Percentiles rank a stretch among this genome's conserved stretches.
phyloP scores from a whole-genome alignment of 352 stramenopile genomes.

The Chrysophaeum taylorii region DNA sequence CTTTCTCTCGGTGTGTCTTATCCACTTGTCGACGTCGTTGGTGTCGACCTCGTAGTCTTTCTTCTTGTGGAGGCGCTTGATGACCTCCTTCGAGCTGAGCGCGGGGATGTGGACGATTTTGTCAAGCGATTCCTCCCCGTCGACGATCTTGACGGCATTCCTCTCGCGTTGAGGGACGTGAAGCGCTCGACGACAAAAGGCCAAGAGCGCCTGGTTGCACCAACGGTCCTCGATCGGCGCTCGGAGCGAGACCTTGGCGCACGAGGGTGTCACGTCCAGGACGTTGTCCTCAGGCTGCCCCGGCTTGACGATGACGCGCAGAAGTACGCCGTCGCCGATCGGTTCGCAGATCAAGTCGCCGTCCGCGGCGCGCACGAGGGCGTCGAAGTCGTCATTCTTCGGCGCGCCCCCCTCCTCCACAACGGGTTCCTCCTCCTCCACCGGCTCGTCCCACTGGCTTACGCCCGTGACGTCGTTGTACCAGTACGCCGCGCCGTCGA shows the following conservation, averaged over 20 bases:
- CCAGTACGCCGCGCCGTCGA: slow-evolving; percentile 29
- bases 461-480: slow-evolving; percentile 33
- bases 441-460: slow-evolving; percentile 31
- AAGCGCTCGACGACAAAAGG: not conserved
- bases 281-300: not conserved
- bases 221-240: slow-evolving; percentile 7
- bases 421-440: not conserved
- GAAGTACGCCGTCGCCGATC: slow-evolving; percentile 8
- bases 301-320: slow-evolving; percentile 11
- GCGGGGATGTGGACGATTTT: slow-evolving; percentile 17
- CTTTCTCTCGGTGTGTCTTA: slow-evolving; percentile 5
- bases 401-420: not conserved
- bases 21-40: slow-evolving; percentile 16
- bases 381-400: slow-evolving; percentile 11
- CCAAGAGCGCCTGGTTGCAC: slow-evolving; percentile 11
- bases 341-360: slow-evolving; percentile 13
- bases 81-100: not conserved
- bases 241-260: not conserved
- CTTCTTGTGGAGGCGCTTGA: slow-evolving; percentile 17
- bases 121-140: slow-evolving; percentile 7
- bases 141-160: slow-evolving; percentile 10
- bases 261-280: not conserved
- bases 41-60: slow-evolving; percentile 17
- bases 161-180: slow-evolving; percentile 12
- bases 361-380: not conserved